These are phyloP conservation scores for Purpureocillium takamizusanense DNA, from an alignment of 2,329 filamentous ascomycete genomes.

Conservation along the genomic window DNA sequence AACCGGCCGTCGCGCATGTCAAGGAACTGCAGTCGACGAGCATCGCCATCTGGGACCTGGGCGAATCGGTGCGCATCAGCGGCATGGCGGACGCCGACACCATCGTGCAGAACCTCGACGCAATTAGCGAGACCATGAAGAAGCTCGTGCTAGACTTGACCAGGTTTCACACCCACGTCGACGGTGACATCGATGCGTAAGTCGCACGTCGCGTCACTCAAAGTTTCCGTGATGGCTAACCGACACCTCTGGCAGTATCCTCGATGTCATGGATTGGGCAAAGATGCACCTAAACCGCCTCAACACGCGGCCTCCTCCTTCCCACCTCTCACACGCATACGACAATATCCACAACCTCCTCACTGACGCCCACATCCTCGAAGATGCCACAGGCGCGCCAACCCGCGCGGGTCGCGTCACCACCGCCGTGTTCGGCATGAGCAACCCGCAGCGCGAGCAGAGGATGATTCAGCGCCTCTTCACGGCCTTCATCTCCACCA, in stretches of 20 bases:
- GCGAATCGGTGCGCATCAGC: conserved; percentile 78
- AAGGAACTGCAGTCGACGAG: conserved; percentile 84
- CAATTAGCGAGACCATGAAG: conserved; percentile 77
- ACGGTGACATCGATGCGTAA: conserved; percentile 81
- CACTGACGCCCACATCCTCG: conserved; percentile 52
- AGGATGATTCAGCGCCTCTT: conserved; percentile 75
- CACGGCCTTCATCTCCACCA: conserved; percentile 73
- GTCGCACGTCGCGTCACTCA: conserved; percentile 11
- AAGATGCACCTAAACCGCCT: conserved; percentile 72
- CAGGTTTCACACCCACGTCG: conserved; percentile 86
- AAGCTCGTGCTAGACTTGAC: conserved; percentile 77
- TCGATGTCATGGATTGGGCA: conserved; percentile 95
- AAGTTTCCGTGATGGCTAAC: background rate
- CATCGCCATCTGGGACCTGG: conserved; percentile 88
- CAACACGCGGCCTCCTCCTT: conserved; percentile 48
- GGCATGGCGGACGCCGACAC: conserved; percentile 86
- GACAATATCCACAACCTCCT: conserved; percentile 78
- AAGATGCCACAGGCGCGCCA: conserved; percentile 44
- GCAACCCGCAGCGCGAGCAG: conserved; percentile 70
- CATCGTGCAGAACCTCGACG: conserved; percentile 79
- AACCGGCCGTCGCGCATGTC: conserved; percentile 79
- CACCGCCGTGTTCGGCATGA: conserved; percentile 69
- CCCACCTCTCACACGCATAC: conserved; percentile 57
- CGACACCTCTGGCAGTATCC: conserved; percentile 44
- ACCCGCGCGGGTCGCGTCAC: conserved; percentile 62